Evolutionary conservation across 768 basidiomycete species (phyloP), one percentile per base, ranked within the genome.

Genomic region (Mycena olivaceomarginata): DNA sequence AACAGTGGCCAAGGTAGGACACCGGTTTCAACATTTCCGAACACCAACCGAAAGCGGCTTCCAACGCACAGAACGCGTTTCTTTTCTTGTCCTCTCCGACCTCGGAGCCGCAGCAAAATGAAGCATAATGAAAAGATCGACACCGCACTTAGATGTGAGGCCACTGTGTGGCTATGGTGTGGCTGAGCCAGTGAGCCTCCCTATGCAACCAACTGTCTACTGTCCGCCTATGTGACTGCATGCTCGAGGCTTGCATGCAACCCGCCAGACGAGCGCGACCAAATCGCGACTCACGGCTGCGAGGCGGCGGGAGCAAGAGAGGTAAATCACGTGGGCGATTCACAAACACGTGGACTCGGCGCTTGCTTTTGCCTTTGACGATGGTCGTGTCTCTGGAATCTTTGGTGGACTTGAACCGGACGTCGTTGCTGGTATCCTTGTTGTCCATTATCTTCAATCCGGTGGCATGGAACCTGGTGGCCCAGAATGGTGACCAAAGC

Each of bases 381-480:
- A 77, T 73, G 76, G 41, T 69, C 31, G 31, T 31, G 10, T 46
- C 76, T 11, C n/a, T 74, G 37, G 76, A 77, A 25, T 46, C 72
- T n/a, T 68, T 87, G 53, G 81, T 98, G 3, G 93, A 98, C 86
- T 82, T 90, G 40, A 91, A 88, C 41, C 91, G 96, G 80, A 82
- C 86, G 8, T 95, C 95, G 25, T 83, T 99, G 53, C 90, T 90
- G 81, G 68, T 95, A 20, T 92, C 92, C 0, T 77, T 97, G n/a
- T 85, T 91, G 5, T 85, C 94, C 74, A 96, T 98, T 65, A 82
- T 92, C 2, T 99, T 99, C 88, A 99, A 99, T 81, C 98, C 98
- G 0, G 93, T 93, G 1, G 97, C 94, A 74, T 99, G 98, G 98
- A 99, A 99, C 85, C 93, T 97, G 77, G 93, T 98, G 40, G 98